Conservation (phyloP, 768 basidiomycete species). For the Pholiota molesta region DNA sequence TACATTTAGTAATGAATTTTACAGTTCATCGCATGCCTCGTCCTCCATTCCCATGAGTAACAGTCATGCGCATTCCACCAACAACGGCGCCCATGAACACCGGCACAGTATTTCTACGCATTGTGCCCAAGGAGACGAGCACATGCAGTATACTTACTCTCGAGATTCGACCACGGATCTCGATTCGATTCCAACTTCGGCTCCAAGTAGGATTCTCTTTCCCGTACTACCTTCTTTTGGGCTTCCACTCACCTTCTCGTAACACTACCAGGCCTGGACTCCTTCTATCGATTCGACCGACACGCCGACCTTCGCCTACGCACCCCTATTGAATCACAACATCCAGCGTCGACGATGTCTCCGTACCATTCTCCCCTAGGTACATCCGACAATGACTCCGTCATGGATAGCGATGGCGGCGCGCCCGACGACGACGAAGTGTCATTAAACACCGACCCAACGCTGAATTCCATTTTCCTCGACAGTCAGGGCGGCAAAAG, state of each 20-base stretch:
- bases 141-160: neutral
- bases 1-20: neutral
- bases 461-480: neutral
- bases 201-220: neutral
- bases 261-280: no score
- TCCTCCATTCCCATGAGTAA: constrained; percentile 47
- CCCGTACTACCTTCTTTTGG: neutral
- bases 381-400: constrained; percentile 1
- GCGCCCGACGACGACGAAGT: neutral
- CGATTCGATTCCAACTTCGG: neutral
- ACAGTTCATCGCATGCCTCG: constrained; percentile 2
- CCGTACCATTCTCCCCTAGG: neutral
- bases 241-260: no score
- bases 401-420: neutral
- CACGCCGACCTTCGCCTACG: neutral
- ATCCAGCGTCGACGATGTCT: no score
- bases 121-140: neutral
- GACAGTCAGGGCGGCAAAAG: neutral
- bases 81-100: neutral
- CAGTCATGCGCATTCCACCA: constrained; percentile 11
- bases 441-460: neutral
- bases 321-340: neutral
- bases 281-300: neutral
- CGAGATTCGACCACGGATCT: neutral
- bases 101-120: neutral